Evolutionary conservation across 768 basidiomycete genomes (phyloP), one percentile per base, ranked within the genome.

Genomic region (Mycena amicta): DNA sequence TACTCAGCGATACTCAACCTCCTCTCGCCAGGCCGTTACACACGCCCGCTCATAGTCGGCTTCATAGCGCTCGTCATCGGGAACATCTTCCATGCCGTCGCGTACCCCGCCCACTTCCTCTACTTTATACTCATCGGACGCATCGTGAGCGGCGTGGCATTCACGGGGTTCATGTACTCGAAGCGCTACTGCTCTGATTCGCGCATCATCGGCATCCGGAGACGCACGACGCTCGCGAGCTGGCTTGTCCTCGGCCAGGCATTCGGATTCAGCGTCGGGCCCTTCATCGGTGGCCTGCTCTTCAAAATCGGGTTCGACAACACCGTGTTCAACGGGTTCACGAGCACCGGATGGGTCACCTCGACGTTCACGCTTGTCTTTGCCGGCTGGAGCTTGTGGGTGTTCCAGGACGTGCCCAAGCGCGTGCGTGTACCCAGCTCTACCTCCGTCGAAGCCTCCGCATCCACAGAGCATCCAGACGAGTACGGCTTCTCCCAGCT

Each of bases 51-150:
- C 20, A 79, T 82, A 45, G 63, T 89, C 33, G 76, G 79, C 43
- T 90, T 85, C 59, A 74, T 71, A 3, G 66, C 82, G 1, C 77
- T 81, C 25, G 70, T 88, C 50, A 46, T 85, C 20, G 88, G 87
- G 0, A 80, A 85, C 60, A 69, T 87, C 56, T 71, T 86, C 3
- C 87, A 88, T 65, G 86, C 80, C 15, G 69, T 83, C 29, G 88
- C 88, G 0, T 89, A 87, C 67, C 74, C 28, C 5, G 75, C 81
- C 28, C 74, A 83, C 66, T 85, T 76, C 67, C 80, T 89, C 12
- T 89, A 89, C 68, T 75, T 89, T 61, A 87, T 89, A 62, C 82
- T 90, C 60, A 77, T 89, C 30, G 87, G 86, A 4, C 85, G 88
- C n/a, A 83, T 86, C 52, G 80, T 88, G 28, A 77, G 75, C 31